Conservation (phyloP, 768 basidiomycete species). For the Trametes cingulata region DNA sequence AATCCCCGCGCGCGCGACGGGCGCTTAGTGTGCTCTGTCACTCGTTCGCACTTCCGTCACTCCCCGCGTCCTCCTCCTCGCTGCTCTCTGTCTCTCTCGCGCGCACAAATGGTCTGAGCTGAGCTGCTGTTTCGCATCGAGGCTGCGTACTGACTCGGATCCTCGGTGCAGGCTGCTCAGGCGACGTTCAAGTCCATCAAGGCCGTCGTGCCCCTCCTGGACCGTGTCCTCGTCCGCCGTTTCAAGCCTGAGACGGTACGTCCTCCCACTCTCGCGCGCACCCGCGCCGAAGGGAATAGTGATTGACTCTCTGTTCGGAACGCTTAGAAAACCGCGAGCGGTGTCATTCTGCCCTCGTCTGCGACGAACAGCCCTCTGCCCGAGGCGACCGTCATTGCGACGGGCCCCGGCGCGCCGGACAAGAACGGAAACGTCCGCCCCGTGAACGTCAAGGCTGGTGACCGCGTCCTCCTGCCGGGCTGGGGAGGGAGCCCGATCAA, state of each 20-base stretch:
- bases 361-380: conserved; percentile 85
- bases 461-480: conserved; percentile 89
- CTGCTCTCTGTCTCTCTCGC: not conserved
- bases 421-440: conserved; percentile 80
- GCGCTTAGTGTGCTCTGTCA: conserved; percentile 12
- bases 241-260: conserved; percentile 95
- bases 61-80: not conserved
- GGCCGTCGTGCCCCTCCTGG: conserved; percentile 85
- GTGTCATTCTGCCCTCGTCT: conserved; percentile 94
- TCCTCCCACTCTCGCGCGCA: not conserved
- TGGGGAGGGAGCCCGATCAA: conserved; percentile 98
- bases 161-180: conserved; percentile 62
- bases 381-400: conserved; percentile 94
- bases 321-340: conserved; percentile 91
- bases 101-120: conserved; percentile 3
- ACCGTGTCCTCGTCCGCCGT: conserved; percentile 95
- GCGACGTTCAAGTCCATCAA: conserved; percentile 96
- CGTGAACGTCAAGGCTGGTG: conserved; percentile 80
- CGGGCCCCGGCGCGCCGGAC: conserved; percentile 91
- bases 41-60: not conserved
- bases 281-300: not conserved
- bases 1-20: conserved; percentile 6
- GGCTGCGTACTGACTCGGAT: not conserved
- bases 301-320: not conserved
- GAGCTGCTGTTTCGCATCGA: not conserved